phyloP scores from a whole-genome alignment of 768 basidiomycete genomes.

The Trametes punicea region DNA sequence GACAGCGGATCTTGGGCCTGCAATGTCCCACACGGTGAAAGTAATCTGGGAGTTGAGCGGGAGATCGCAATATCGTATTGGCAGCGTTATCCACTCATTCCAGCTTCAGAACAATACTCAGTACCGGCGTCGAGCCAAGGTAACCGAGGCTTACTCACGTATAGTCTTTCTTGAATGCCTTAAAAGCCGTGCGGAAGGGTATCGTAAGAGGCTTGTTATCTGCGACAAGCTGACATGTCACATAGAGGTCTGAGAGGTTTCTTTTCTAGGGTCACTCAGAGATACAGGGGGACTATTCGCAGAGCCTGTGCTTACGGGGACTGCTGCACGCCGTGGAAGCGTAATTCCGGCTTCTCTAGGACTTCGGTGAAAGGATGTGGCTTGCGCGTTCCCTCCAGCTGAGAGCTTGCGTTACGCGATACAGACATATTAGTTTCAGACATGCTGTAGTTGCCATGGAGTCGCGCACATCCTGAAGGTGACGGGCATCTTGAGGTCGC shows the following conservation, averaged over 20 bases:
- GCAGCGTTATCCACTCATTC: slow-evolving; percentile 94
- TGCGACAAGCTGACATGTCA: slow-evolving; percentile 87
- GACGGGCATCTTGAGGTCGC: slow-evolving; percentile 83
- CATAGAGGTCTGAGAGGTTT: slow-evolving; percentile 87
- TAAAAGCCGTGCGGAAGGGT: slow-evolving; percentile 88
- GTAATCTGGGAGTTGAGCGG: slow-evolving; percentile 85
- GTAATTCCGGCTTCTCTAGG: slow-evolving; percentile 76
- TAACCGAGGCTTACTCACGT: slow-evolving; percentile 43
- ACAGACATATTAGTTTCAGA: neutral
- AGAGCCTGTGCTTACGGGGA: slow-evolving; percentile 51
- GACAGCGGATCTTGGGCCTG: slow-evolving; percentile 70
- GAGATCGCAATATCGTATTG: slow-evolving; percentile 92
- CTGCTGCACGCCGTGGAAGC: slow-evolving; percentile 83
- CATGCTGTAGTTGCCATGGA: neutral
- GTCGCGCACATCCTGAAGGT: slow-evolving; percentile 72
- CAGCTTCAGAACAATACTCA: slow-evolving; percentile 47
- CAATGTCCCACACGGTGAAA: slow-evolving; percentile 96
- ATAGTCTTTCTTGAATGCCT: slow-evolving; percentile 82
- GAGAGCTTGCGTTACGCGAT: slow-evolving; percentile 57
- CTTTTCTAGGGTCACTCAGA: slow-evolving; percentile 38
- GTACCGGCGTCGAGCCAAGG: neutral
- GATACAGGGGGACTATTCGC: slow-evolving; percentile 12
- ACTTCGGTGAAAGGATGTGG: slow-evolving; percentile 74
- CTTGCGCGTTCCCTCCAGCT: slow-evolving; percentile 79
- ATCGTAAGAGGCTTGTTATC: slow-evolving; percentile 93